These are phyloP conservation scores for Pichia paraexigua DNA, from an alignment of 805 yeast species.

Conservation along the genomic window DNA sequence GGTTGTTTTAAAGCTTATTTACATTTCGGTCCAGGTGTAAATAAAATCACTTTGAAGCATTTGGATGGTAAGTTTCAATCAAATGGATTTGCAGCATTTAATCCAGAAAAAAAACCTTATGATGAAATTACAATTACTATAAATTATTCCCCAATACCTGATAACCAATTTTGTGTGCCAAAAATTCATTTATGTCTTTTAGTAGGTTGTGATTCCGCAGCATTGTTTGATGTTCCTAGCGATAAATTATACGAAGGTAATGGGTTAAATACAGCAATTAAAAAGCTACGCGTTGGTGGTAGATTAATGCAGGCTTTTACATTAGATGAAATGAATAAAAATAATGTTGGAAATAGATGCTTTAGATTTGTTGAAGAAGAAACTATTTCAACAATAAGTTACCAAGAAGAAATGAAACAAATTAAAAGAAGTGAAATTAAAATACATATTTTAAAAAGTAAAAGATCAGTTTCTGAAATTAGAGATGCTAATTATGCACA, in stretches of 20 bases:
- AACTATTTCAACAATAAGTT: constrained; percentile 43
- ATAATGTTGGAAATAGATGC: constrained; percentile 71
- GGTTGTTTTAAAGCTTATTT: constrained; percentile 75
- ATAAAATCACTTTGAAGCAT: constrained; percentile 46
- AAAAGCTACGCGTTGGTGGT: constrained; percentile 72
- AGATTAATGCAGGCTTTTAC: constrained; percentile 89
- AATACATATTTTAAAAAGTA: constrained; percentile 66
- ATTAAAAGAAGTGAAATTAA: constrained; percentile 54
- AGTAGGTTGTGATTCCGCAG: constrained; percentile 68
- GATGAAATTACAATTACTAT: constrained; percentile 23
- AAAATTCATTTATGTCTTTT: constrained; percentile 78
- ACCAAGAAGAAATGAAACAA: constrained; percentile 30
- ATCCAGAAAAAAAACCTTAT: constrained; percentile 9
- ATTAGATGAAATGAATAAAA: constrained; percentile 75
- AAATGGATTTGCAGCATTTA: constrained; percentile 28
- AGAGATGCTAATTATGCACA: constrained; percentile 79
- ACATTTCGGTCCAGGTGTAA: constrained; percentile 49
- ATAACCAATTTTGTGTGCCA: constrained; percentile 36
- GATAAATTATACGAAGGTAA: constrained; percentile 52
- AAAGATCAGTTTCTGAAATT: constrained; percentile 60
- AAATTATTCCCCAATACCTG: constrained; percentile 45
- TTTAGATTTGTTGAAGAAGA: constrained; percentile 70
- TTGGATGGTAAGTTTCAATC: constrained; percentile 27
- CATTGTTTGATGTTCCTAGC: constrained; percentile 60
- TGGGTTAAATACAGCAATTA: constrained; percentile 59